phyloP scores from a whole-genome alignment of 2,329 filamentous ascomycete species.

The Thielaviopsis populi region DNA sequence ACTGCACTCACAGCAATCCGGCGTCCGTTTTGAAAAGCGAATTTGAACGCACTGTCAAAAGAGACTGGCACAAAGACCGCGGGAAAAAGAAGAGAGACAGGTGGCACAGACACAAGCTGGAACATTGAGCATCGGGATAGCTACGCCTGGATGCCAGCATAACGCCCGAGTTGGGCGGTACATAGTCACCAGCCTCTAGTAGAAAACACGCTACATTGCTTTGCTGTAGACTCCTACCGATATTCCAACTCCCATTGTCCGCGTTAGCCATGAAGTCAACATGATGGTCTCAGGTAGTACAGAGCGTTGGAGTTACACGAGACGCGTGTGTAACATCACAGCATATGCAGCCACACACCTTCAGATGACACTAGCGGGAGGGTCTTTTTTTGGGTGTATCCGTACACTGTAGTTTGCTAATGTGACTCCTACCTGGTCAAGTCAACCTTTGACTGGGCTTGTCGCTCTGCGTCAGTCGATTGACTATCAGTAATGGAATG shows the following conservation, averaged over 20 bases:
- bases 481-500: not conserved
- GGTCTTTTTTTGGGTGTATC: not conserved
- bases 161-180: not conserved
- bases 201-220: not conserved
- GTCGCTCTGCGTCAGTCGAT: not conserved
- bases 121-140: not conserved
- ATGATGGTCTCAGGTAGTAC: not conserved
- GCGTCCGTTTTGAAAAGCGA: not conserved
- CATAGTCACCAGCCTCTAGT: not conserved
- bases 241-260: no score
- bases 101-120: not conserved
- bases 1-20: not conserved
- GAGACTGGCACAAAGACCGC: not conserved
- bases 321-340: not conserved
- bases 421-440: not conserved
- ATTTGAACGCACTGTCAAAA: not conserved
- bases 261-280: not conserved
- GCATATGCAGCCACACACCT: not conserved
- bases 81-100: not conserved
- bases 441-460: not conserved
- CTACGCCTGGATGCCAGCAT: not conserved
- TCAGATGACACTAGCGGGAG: not conserved
- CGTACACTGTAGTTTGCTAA: not conserved
- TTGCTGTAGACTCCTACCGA: not conserved
- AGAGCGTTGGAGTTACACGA: not conserved